phyloP scores from a whole-genome alignment of 352 stramenopile species.

The Pythium chondricola region DNA sequence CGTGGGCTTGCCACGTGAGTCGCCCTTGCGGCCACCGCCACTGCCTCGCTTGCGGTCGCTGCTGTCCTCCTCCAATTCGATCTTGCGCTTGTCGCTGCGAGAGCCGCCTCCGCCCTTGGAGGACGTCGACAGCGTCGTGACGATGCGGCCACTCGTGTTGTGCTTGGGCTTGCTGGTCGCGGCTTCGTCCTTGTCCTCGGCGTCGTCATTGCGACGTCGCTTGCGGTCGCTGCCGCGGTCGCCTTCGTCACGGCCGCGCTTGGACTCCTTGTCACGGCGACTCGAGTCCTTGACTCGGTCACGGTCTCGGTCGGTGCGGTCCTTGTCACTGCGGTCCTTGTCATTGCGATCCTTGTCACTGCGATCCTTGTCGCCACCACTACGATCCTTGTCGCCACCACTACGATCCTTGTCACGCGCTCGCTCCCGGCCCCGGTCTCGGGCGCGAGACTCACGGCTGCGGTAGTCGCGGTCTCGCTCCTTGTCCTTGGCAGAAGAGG shows the following conservation, averaged over 20 bases:
- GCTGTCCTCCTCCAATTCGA: conserved; percentile 41
- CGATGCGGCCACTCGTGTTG: conserved; percentile 33
- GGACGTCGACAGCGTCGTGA: conserved; percentile 35
- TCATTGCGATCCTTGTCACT: no score
- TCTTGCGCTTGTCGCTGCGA: conserved; percentile 30
- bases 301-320: conserved; percentile 22
- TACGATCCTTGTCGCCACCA: no score
- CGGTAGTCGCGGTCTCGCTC: conserved; percentile 17
- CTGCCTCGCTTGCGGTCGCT: conserved; percentile 28
- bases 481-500: conserved; percentile 15
- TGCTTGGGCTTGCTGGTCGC: background rate
- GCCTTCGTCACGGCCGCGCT: conserved; percentile 24
- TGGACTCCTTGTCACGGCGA: conserved; percentile 18
- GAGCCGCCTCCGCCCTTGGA: no score
- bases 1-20: conserved; percentile 13
- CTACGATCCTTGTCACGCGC: no score
- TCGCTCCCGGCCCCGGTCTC: conserved; percentile 13
- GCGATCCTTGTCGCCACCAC: no score
- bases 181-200: conserved; percentile 19
- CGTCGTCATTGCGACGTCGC: conserved; percentile 15
- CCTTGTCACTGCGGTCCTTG: conserved; percentile 8
- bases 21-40: conserved; percentile 8
- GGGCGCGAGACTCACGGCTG: no score
- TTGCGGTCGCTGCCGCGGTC: conserved; percentile 39
- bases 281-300: background rate